Base-by-base conservation (phyloP, 139 green algal genomes). In the Chlorella sp. region DNA sequence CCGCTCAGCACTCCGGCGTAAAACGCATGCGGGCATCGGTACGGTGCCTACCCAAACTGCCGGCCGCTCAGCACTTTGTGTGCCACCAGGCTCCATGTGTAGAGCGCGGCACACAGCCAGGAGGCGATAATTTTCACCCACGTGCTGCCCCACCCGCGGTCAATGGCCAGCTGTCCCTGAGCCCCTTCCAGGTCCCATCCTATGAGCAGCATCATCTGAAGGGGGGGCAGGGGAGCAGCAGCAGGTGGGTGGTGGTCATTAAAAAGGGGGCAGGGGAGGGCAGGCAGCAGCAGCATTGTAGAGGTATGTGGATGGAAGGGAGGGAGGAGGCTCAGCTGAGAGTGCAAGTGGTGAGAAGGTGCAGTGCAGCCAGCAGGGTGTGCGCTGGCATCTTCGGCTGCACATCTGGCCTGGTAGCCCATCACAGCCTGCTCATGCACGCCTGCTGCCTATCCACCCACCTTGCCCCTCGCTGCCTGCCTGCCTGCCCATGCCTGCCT, bases 51-150 rank as follows among this genome's bases (percentile, higher is more conserved):
- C 48, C 48, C 48, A 57, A 98, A 98, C 36, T 96, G 89, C 12
- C 96, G 81, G 87, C 94, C 80, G 0, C 39, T 81, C 14, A 95
- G 93, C 19, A 96, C 71, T 3, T 83, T 85, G 3, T 96, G 96
- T 5, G 96, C 96, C 1, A 98, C n/a, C 21, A 98, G 88, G 22
- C 90, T 96, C 96, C 96, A 98, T 4, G 91, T 71, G 90, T 98
- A 98, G 75, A 98, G 88, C 81, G 94, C 18, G 28, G 93, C 95
- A 36, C 94, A 96, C 1, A 96, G 89, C 97, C 97, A 98, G 88
- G 95, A 94, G 5, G 91, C 92, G 0, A 80, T 93, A 32, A 98
- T 97, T 88, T 98, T 98, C 4, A 75, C 64, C 84, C 40, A 88
- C 68, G 84, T 88, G 24, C 36, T 48, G 24, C 91, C 92, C 91